Evolutionary conservation across 371 early-diverging fungal genomes (phyloP), one percentile per base, ranked within the genome.

Genomic region (Syncephalis plumigaleata): DNA sequence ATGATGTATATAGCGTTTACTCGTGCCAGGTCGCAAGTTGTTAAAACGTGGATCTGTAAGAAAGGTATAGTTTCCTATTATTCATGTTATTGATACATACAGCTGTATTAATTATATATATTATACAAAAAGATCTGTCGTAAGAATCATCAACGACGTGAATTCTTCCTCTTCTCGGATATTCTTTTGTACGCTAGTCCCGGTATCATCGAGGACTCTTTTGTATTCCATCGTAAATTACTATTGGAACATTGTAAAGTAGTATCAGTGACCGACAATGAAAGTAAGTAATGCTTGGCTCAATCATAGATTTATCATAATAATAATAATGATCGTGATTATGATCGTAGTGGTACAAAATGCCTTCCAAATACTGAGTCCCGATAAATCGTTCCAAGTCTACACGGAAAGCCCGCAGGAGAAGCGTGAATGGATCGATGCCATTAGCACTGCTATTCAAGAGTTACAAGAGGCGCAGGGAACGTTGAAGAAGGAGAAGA

Each of bases 121-220:
- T n/a, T n/a, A n/a, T n/a, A n/a, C n/a, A n/a, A n/a, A 15, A 47
- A 63, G 68, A 71, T 81, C 22, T 77, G 76, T 54, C 71, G 80
- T 36, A 67, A 70, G 42, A 70, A 58, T 50, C 70, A 77, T 54
- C 79, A 80, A 55, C 56, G 59, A 18, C 72, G 80, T 13, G 56
- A 66, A 42, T 65, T 85, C 42, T 75, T 79, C 51, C 55, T 85
- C 40, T 73, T 85, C 57, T 72, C 76, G 21, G 85, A 85, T 58
- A 67, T 79, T 37, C 63, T 85, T 15, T 63, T 84, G 24, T 81
- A 79, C 61, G 70, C 75, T 2, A 71, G 69, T 40, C 61, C 64
- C 2, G 57, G 47, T 13, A 45, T 42, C 8, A 44, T 42, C 47
- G 26, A 53, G 44, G 51, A 45, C 46, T 36, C 57, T 47, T 44